phyloP scores from a whole-genome alignment of 2,329 filamentous ascomycete genomes.

The Thielaviopsis cerberus region DNA sequence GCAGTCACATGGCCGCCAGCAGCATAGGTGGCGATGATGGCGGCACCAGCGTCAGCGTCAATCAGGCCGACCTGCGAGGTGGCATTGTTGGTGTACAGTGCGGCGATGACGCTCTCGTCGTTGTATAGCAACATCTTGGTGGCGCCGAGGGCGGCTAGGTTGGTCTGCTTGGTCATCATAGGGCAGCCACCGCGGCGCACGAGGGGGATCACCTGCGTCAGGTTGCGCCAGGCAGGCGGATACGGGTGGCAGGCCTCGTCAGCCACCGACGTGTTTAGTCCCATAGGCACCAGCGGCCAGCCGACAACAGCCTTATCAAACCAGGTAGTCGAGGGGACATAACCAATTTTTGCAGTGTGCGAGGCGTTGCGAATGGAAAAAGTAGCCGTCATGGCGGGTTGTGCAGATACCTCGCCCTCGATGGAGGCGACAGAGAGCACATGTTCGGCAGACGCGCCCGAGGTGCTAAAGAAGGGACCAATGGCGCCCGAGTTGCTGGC shows the following conservation, averaged over 20 bases:
- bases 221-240: slow-evolving; percentile 13
- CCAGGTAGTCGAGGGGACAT: slow-evolving; percentile 4
- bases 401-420: slow-evolving; percentile 8
- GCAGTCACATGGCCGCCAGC: slow-evolving; percentile 21
- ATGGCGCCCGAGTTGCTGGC: slow-evolving; percentile 31
- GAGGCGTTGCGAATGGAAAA: background rate
- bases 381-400: slow-evolving; percentile 2
- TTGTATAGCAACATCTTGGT: slow-evolving; percentile 19
- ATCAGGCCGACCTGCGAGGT: slow-evolving; percentile 13
- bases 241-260: slow-evolving; percentile 18
- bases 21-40: slow-evolving; percentile 16
- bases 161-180: slow-evolving; percentile 16
- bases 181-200: slow-evolving; percentile 20
- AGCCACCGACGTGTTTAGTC: slow-evolving; percentile 15
- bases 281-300: slow-evolving; percentile 26
- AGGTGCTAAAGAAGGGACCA: slow-evolving; percentile 28
- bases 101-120: slow-evolving; percentile 18
- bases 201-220: slow-evolving; percentile 14
- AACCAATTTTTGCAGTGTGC: slow-evolving; percentile 3
- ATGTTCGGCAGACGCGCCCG: slow-evolving; percentile 23
- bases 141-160: slow-evolving; percentile 16
- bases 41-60: slow-evolving; percentile 13
- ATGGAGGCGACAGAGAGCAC: slow-evolving; percentile 28
- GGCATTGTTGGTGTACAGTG: slow-evolving; percentile 6
- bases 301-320: background rate